phyloP scores from a whole-genome alignment of 2,329 filamentous ascomycete species.

The Gaeumannomyces sp. region DNA sequence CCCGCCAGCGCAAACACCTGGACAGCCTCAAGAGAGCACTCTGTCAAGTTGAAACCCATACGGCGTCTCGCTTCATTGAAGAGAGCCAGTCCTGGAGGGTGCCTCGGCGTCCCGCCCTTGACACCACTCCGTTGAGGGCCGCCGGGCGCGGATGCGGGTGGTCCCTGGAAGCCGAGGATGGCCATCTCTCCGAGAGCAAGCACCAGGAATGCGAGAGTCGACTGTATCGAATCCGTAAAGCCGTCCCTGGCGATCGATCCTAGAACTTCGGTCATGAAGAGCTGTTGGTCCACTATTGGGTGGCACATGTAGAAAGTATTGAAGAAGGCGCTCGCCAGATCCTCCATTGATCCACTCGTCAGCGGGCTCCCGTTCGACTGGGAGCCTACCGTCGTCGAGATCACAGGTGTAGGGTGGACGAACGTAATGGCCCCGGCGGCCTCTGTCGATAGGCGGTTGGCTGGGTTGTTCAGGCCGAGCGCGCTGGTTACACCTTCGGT shows the following conservation, averaged over 20 bases:
- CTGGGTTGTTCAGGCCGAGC: slow-evolving; percentile 23
- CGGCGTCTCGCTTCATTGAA: slow-evolving; percentile 57
- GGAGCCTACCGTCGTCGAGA: slow-evolving; percentile 10
- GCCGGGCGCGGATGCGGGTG: slow-evolving; percentile 36
- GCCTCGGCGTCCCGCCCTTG: slow-evolving; percentile 40
- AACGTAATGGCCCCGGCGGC: slow-evolving; percentile 10
- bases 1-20: slow-evolving; percentile 52
- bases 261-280: slow-evolving; percentile 43
- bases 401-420: slow-evolving; percentile 7
- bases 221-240: slow-evolving; percentile 42
- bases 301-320: slow-evolving; percentile 53
- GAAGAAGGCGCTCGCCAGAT: slow-evolving; percentile 49
- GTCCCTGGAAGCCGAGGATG: slow-evolving; percentile 41
- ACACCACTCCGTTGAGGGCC: slow-evolving; percentile 42
- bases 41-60: slow-evolving; percentile 50
- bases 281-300: slow-evolving; percentile 52
- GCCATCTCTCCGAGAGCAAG: slow-evolving; percentile 54
- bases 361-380: slow-evolving; percentile 22
- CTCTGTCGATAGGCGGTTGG: slow-evolving; percentile 16
- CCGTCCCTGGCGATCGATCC: slow-evolving; percentile 38
- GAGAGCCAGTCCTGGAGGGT: slow-evolving; percentile 50
- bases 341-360: slow-evolving; percentile 42
- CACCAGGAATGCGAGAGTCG: slow-evolving; percentile 49
- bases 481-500: slow-evolving; percentile 31
- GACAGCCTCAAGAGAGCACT: slow-evolving; percentile 51